These are phyloP conservation scores for Barnettozyma populi DNA, from an alignment of 805 yeast genomes.

Conservation along the genomic window DNA sequence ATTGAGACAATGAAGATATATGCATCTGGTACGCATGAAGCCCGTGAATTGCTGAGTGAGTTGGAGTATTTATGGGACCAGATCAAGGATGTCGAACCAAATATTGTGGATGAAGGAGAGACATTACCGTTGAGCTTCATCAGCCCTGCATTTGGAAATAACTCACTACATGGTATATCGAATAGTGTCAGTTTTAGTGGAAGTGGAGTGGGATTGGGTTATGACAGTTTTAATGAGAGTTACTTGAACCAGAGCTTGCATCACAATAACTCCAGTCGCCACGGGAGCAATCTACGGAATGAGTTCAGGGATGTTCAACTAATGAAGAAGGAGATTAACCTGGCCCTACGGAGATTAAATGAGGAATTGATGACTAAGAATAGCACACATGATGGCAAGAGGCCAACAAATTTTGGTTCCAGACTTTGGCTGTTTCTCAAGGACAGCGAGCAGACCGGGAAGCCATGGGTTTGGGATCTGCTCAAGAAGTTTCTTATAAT, in stretches of 20 bases:
- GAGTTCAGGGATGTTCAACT: constrained; percentile 18
- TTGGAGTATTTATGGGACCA: constrained; percentile 74
- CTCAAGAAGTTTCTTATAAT: constrained; percentile 8
- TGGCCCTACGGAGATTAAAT: constrained; percentile 21
- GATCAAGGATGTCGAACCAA: constrained; percentile 41
- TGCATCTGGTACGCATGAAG: constrained; percentile 62
- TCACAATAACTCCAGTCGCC: neutral
- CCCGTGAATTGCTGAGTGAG: constrained; percentile 59
- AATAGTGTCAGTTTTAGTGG: constrained; percentile 7
- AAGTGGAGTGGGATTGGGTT: constrained; percentile 3
- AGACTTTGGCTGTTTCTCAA: constrained; percentile 1
- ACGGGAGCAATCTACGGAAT: constrained; percentile 10
- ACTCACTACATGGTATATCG: constrained; percentile 1
- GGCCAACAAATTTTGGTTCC: neutral
- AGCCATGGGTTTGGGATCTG: neutral
- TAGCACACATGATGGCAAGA: constrained; percentile 6
- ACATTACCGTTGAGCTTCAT: constrained; percentile 2
- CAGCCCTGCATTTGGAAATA: constrained; percentile 6
- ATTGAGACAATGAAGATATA: constrained; percentile 68
- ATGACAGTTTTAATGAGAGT: constrained; percentile 10
- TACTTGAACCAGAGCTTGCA: constrained; percentile 7
- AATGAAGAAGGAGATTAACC: constrained; percentile 23
- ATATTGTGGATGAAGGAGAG: constrained; percentile 3
- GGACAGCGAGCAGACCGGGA: constrained; percentile 9
- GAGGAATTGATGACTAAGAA: constrained; percentile 19